Evolutionary conservation across 257 asterid genomes (phyloP), one percentile per base, ranked within the genome.

Genomic region (Solanum etuberosum): DNA sequence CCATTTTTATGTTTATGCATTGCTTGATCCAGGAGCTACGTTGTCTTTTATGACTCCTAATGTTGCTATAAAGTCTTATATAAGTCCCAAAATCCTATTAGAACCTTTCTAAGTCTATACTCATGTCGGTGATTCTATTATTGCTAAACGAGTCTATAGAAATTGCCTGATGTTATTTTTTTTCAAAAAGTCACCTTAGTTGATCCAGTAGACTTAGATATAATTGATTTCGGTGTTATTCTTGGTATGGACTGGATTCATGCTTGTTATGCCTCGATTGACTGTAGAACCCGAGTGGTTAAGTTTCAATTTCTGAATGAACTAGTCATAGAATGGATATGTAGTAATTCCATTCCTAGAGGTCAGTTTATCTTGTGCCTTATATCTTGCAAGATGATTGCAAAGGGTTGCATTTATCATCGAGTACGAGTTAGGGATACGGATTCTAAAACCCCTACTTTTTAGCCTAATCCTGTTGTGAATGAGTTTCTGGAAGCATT

Each of bases 81-180:
- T 54, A 10, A 54, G 2, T 7, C 63, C 1, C 2, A 54, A 54
- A 54, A 54, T 54, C 5, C 25, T 20, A 54, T 7, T 20, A 54
- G 2, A 54, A 54, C 63, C 11, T 54, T 20, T 54, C 25, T 54
- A 0, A 54, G 5, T 54, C 11, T 20, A 54, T 54, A 54, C 25
- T 54, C n/a, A 54, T 20, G 25, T 20, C 11, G 5, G 10, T 1
- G 5, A 54, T 20, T 54, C 5, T 20, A 54, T 54, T 54, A 11
- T 20, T 54, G 4, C 0, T 7, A 20, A 54, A 54, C 0, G n/a
- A 20, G 63, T 54, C 0, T 20, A 54, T 54, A 0, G 1, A 54
- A 54, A 54, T 54, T 54, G 11, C 5, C 5, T 25, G 5, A 20
- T 54, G 25, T 20, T 10, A 54, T 6, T 20, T 20, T 54, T 54